A percentile compares a stretch with the other conserved stretches of the same genome.
Evolutionary conservation across 2,329 filamentous ascomycete species (phyloP).

Genomic region (Teratosphaeria viscida): DNA sequence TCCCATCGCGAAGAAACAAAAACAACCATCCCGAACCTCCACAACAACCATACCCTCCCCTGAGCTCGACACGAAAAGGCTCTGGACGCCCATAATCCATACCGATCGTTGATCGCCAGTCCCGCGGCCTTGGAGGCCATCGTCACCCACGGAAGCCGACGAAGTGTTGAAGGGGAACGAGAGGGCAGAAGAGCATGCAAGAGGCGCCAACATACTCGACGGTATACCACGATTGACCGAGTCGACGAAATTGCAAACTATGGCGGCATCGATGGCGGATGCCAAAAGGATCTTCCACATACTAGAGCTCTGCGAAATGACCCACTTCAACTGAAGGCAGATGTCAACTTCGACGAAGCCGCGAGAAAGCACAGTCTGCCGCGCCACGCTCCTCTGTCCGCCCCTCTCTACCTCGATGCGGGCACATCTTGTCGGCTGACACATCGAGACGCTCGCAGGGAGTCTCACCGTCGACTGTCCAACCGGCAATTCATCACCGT

Average conservation of each 20-base stretch:
- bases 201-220: neutral
- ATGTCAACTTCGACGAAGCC: neutral
- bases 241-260: neutral
- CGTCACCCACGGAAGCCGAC: neutral
- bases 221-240: neutral
- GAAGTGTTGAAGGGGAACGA: neutral
- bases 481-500: neutral
- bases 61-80: neutral
- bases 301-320: neutral
- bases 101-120: neutral
- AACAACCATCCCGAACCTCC: neutral
- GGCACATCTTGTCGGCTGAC: neutral
- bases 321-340: neutral
- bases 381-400: too few species aligned
- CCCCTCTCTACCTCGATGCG: neutral
- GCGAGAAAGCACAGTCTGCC: neutral
- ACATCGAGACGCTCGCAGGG: neutral
- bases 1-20: neutral
- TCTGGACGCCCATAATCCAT: neutral
- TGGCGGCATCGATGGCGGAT: neutral
- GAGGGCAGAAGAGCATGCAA: neutral
- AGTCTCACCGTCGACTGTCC: neutral
- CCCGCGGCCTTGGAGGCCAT: neutral
- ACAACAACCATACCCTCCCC: neutral
- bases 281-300: neutral